A percentile compares a stretch with the other conserved stretches of the same genome.
These are phyloP conservation scores for Amanita rubescens DNA, from an alignment of 768 basidiomycete species.

Conservation along the genomic window DNA sequence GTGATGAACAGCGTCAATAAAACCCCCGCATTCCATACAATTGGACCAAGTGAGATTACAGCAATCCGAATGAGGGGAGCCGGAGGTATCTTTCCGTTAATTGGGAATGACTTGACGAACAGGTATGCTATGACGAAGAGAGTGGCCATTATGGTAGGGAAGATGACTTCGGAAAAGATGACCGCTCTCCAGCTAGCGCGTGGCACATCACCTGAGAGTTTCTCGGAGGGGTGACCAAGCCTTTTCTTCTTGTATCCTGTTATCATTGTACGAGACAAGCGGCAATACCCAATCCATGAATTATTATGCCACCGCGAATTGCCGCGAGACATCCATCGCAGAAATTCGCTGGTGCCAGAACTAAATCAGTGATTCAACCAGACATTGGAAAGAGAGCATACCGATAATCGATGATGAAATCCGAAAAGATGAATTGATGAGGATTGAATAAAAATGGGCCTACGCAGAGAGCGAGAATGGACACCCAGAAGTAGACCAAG, in stretches of 20 bases:
- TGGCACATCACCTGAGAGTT: slow-evolving; percentile 91
- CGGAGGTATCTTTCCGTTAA: slow-evolving; percentile 56
- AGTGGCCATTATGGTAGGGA: slow-evolving; percentile 79
- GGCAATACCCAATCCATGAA: slow-evolving; percentile 99
- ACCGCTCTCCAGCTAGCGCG: slow-evolving; percentile 91
- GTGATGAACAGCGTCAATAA: slow-evolving; percentile 83
- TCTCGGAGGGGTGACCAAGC: slow-evolving; percentile 95
- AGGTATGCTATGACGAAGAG: slow-evolving; percentile 86
- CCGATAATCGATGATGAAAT: slow-evolving; percentile 96
- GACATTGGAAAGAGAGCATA: slow-evolving; percentile 24
- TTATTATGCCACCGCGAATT: slow-evolving; percentile 97
- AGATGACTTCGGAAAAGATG: slow-evolving; percentile 79
- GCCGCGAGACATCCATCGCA: slow-evolving; percentile 98
- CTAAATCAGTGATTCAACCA: slow-evolving; percentile 5
- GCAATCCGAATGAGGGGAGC: slow-evolving; percentile 89
- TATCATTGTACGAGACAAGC: slow-evolving; percentile 94
- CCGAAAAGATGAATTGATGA: slow-evolving; percentile 97
- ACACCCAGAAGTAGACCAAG: slow-evolving; percentile 97
- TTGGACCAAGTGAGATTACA: slow-evolving; percentile 87
- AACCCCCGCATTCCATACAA: slow-evolving; percentile 91
- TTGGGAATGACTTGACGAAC: slow-evolving; percentile 86
- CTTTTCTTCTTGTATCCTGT: slow-evolving; percentile 99
- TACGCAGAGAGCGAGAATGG: slow-evolving; percentile 84
- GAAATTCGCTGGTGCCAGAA: slow-evolving; percentile 65
- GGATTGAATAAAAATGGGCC: slow-evolving; percentile 99